A percentile compares a stretch with the other conserved stretches of the same genome.
Evolutionary conservation across 108 stramenopile genomes (phyloP).

Genomic region (Cyclostephanos tholiformis): DNA sequence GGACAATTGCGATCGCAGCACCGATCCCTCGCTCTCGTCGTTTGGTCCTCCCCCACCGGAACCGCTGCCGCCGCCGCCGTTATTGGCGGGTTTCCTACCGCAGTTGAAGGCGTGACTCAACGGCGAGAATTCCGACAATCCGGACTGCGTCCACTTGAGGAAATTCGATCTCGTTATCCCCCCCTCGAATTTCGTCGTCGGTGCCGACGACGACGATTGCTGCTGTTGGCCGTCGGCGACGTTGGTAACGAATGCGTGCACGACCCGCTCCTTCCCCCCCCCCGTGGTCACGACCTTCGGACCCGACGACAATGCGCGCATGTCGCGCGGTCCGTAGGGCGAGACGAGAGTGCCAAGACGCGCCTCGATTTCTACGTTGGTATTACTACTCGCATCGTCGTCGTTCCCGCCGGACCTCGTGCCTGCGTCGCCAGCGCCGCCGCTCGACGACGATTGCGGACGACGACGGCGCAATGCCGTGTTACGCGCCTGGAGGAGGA

Average conservation of each 20-base stretch:
- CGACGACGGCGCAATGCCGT: slow-evolving; percentile 42
- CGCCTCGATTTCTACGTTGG: slow-evolving; percentile 72
- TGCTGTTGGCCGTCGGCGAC: slow-evolving; percentile 17
- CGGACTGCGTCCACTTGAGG: slow-evolving; percentile 72
- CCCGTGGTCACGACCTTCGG: slow-evolving; percentile 52
- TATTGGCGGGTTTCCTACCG: slow-evolving; percentile 19
- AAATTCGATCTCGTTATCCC: slow-evolving; percentile 78
- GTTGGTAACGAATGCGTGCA: slow-evolving; percentile 65
- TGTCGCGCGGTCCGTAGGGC: slow-evolving; percentile 53
- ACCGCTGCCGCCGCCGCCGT: no score
- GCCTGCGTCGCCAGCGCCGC: slow-evolving; percentile 19
- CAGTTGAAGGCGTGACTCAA: slow-evolving; percentile 61
- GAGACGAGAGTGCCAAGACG: slow-evolving; percentile 72
- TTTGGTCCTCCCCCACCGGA: neutral
- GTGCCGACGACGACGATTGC: no score
- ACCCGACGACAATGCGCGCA: slow-evolving; percentile 69
- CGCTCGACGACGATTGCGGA: neutral
- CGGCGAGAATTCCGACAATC: slow-evolving; percentile 61
- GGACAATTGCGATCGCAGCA: slow-evolving; percentile 57
- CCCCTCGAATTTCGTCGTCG: slow-evolving; percentile 55
- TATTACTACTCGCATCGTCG: neutral
- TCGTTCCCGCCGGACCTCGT: no score
- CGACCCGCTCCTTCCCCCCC: slow-evolving; percentile 48
- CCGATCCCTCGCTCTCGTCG: slow-evolving; percentile 39
- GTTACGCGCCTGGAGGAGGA: slow-evolving; percentile 66